Evolutionary conservation across 2,329 filamentous ascomycete genomes (phyloP).

Genomic region (Meredithiella fracta): DNA sequence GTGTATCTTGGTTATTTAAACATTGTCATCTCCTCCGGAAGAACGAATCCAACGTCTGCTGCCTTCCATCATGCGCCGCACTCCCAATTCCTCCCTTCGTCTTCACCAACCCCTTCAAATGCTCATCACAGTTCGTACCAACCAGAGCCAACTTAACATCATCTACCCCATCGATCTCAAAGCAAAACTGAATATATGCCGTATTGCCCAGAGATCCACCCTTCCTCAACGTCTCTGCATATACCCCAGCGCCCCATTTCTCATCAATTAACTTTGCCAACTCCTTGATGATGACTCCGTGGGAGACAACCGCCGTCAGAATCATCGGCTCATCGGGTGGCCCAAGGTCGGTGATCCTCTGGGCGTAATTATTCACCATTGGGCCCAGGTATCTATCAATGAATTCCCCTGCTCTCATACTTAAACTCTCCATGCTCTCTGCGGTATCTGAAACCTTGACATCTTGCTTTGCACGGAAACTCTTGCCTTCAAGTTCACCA

Average conservation of each 20-base stretch:
- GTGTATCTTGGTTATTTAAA: background rate
- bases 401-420: conserved; percentile 45
- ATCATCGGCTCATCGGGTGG: conserved; percentile 1
- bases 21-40: conserved; percentile 28
- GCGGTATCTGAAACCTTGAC: conserved; percentile 29
- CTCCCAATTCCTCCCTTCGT: conserved; percentile 73
- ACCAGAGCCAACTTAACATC: conserved; percentile 29
- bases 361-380: background rate
- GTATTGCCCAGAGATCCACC: conserved; percentile 34
- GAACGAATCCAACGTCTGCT: conserved; percentile 62
- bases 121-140: conserved; percentile 51
- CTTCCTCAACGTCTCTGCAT: conserved; percentile 15
- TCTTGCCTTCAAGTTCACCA: conserved; percentile 51
- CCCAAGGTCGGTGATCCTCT: background rate
- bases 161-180: background rate
- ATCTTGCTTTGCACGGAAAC: conserved; percentile 27
- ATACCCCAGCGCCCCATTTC: conserved; percentile 25
- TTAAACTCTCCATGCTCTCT: conserved; percentile 55
- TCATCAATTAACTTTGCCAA: conserved; percentile 47
- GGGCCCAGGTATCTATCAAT: conserved; percentile 38
- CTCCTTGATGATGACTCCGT: conserved; percentile 62
- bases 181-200: conserved; percentile 26
- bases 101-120: conserved; percentile 59
- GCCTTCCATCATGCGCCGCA: conserved; percentile 54
- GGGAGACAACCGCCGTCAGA: conserved; percentile 53